Percentiles rank a stretch among this genome's conserved stretches.
Evolutionary conservation across 306 rosid genomes (phyloP).

Genomic region (Ammopiptanthus mongolicus): DNA sequence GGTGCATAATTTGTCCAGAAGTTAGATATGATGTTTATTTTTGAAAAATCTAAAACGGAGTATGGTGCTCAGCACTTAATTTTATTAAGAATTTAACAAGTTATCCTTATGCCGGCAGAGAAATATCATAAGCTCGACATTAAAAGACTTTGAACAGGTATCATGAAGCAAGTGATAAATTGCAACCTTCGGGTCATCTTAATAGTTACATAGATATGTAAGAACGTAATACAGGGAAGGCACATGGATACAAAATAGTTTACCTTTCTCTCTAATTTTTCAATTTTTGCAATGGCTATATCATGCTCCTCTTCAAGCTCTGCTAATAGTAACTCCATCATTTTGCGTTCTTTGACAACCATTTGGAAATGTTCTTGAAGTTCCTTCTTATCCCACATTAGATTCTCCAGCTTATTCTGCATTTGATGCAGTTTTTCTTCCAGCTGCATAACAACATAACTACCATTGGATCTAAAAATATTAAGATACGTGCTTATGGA

Average conservation of each 20-base stretch:
- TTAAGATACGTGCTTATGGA: not conserved
- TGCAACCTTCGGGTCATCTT: not conserved
- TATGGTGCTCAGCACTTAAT: not conserved
- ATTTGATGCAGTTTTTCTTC: conserved; percentile 37
- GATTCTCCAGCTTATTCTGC: conserved; percentile 50
- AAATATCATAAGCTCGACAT: not conserved
- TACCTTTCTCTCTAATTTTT: conserved; percentile 62
- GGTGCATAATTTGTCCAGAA: not conserved
- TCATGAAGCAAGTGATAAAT: not conserved
- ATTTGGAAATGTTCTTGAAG: conserved; percentile 46
- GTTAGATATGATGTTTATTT: not conserved
- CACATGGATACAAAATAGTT: not conserved
- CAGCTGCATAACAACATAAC: conserved; percentile 42
- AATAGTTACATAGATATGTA: not conserved
- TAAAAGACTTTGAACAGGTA: not conserved
- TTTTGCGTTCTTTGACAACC: conserved; percentile 57
- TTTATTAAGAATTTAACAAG: conserved; percentile 1
- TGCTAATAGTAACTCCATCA: conserved; percentile 53
- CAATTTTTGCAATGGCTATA: conserved; percentile 55
- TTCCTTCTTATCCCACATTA: conserved; percentile 49
- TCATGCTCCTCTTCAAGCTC: conserved; percentile 78
- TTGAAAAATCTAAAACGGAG: not conserved
- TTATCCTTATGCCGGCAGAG: not conserved
- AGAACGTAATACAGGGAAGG: not conserved
- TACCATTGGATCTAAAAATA: not conserved